Conservation (phyloP, 2,329 filamentous ascomycete genomes). For the Alternaria panax region DNA sequence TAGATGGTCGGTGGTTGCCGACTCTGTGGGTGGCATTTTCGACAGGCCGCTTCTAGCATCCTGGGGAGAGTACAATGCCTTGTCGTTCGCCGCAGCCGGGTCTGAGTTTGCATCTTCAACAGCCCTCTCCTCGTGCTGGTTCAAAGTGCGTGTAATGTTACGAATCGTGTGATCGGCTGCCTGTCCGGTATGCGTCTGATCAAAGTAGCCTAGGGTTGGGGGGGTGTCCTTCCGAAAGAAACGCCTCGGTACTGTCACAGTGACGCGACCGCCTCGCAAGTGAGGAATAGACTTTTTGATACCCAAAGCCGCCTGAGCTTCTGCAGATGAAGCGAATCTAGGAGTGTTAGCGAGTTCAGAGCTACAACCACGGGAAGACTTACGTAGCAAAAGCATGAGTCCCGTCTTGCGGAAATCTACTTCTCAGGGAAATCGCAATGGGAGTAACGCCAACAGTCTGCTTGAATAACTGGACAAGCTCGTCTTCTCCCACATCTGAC, state of each 20-base stretch:
- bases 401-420: background rate
- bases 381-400: conserved; percentile 32
- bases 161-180: conserved; percentile 2
- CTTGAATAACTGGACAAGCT: conserved; percentile 30
- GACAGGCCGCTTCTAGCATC: conserved; percentile 46
- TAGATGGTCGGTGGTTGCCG: background rate
- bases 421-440: conserved; percentile 10
- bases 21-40: conserved; percentile 16
- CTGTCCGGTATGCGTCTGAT: conserved; percentile 2
- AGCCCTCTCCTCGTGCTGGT: conserved; percentile 5
- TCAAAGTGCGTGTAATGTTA: background rate
- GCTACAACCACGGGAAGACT: background rate
- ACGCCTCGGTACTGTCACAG: conserved; percentile 31
- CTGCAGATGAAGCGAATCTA: conserved; percentile 23
- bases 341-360: conserved; percentile 12
- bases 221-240: conserved; percentile 26
- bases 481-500: conserved; percentile 14
- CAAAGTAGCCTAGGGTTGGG: background rate
- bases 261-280: conserved; percentile 19
- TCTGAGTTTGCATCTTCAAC: background rate
- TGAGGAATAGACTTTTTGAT: conserved; percentile 13
- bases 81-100: background rate
- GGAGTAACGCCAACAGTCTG: conserved; percentile 18
- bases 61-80: conserved; percentile 43
- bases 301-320: conserved; percentile 24